These are phyloP conservation scores for Arthrobotrys pseudoclavata DNA, from an alignment of 2,329 filamentous ascomycete genomes.

Conservation along the genomic window DNA sequence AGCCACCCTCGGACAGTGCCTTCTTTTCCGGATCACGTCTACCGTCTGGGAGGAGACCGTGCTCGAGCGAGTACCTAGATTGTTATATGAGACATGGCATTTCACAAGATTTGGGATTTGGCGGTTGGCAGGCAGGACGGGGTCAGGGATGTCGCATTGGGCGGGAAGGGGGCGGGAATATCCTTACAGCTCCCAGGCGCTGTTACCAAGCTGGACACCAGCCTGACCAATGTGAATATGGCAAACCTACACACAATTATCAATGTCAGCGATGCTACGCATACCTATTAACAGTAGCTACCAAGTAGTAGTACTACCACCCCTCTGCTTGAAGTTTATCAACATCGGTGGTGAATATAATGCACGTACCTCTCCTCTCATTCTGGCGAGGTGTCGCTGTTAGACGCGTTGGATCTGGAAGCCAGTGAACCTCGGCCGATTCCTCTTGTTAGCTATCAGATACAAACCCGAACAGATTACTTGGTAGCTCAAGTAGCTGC, in stretches of 20 bases:
- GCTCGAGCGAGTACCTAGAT: conserved; percentile 75
- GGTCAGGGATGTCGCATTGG: conserved; percentile 48
- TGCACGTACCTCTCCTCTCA: conserved; percentile 57
- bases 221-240: conserved; percentile 79
- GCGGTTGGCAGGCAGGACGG: conserved; percentile 35
- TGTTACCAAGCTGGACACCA: conserved; percentile 77
- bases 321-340: not conserved
- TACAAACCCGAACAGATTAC: not conserved
- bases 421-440: conserved; percentile 27
- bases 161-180: not conserved
- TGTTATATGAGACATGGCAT: conserved; percentile 32
- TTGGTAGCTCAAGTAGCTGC: not conserved
- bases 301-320: not conserved
- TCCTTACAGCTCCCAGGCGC: conserved; percentile 77
- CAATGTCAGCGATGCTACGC: conserved; percentile 21
- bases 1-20: conserved; percentile 70
- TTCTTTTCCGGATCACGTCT: conserved; percentile 69
- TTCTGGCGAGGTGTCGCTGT: conserved; percentile 45
- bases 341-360: not conserved
- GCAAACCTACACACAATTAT: conserved; percentile 69
- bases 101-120: conserved; percentile 26
- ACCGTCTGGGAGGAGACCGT: conserved; percentile 75
- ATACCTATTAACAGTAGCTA: not conserved
- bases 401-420: conserved; percentile 47
- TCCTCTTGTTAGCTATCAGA: conserved; percentile 24